A percentile compares a stretch with the other conserved stretches of the same genome.
Evolutionary conservation across 129 eudicot genomes (phyloP).

Genomic region (Tanacetum coccineum): DNA sequence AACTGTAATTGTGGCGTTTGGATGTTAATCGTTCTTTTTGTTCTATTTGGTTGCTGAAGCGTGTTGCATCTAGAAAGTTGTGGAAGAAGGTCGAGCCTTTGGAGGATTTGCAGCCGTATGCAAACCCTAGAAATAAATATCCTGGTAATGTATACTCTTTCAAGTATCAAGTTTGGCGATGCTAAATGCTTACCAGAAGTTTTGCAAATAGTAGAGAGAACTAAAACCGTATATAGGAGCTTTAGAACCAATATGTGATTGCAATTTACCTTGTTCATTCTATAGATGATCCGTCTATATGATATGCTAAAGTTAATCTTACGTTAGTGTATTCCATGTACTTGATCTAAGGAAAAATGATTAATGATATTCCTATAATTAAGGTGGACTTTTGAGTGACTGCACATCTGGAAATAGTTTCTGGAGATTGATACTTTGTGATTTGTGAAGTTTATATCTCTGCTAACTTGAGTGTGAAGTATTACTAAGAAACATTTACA

Average conservation of each 20-base stretch:
- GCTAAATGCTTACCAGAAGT: slow-evolving; percentile 3
- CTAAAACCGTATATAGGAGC: no score
- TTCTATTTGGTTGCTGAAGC: slow-evolving; percentile 35
- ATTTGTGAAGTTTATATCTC: no score
- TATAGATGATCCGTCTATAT: background rate
- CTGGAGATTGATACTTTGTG: no score
- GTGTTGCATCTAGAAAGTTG: slow-evolving; percentile 51
- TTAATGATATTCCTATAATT: no score
- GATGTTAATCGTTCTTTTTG: background rate
- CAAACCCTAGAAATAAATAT: slow-evolving; percentile 56
- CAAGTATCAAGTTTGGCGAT: background rate
- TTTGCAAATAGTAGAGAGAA: background rate
- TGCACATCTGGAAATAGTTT: no score
- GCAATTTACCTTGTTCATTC: no score
- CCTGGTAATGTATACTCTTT: slow-evolving; percentile 48
- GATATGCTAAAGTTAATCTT: no score
- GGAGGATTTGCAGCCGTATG: slow-evolving; percentile 72
- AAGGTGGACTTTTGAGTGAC: no score
- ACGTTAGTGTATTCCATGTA: no score
- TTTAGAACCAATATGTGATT: no score
- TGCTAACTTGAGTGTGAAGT: no score
- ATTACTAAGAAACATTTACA: background rate
- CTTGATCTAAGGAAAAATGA: no score
- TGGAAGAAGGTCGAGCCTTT: slow-evolving; percentile 63
- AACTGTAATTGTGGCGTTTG: background rate